Percentiles rank a stretch among this genome's conserved stretches.
Evolutionary conservation across 495 filamentous ascomycete species (phyloP).

Genomic region (Tetracladium setigerum): DNA sequence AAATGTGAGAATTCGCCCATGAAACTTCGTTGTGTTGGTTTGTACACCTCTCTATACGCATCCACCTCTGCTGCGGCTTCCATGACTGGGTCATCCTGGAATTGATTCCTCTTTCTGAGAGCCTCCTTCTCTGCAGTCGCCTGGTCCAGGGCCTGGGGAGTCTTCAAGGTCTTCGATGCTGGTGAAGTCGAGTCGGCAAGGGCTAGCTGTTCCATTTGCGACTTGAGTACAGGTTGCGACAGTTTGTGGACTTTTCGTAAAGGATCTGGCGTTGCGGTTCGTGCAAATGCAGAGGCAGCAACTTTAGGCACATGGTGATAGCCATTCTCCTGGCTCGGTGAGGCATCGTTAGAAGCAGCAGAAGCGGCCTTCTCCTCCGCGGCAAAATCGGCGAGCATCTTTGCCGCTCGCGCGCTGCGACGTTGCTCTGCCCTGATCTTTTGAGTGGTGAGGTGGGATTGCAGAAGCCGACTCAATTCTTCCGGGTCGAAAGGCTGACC

Average conservation of each 20-base stretch:
- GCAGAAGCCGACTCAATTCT: constrained; percentile 38
- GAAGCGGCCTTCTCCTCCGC: constrained; percentile 7
- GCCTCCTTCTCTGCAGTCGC: constrained; percentile 18
- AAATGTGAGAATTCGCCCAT: constrained; percentile 10
- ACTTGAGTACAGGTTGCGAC: constrained; percentile 28
- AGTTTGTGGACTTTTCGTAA: constrained; percentile 35
- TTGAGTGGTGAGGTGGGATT: constrained; percentile 30
- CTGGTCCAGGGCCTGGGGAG: constrained; percentile 20
- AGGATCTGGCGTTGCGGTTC: constrained; percentile 34
- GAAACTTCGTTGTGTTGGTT: constrained; percentile 13
- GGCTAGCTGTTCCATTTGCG: constrained; percentile 22
- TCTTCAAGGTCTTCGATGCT: constrained; percentile 9
- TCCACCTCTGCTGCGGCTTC: constrained; percentile 24
- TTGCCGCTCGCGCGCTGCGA: constrained; percentile 16
- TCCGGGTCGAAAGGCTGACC: constrained; percentile 41
- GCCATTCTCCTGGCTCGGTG: not conserved
- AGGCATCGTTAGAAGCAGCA: not conserved
- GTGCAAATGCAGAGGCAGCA: constrained; percentile 39
- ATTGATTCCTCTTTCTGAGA: constrained; percentile 26
- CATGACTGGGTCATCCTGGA: constrained; percentile 24
- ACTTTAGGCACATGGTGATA: constrained; percentile 35
- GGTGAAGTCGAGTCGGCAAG: not conserved
- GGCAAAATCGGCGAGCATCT: no score
- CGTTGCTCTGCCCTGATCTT: constrained; percentile 30
- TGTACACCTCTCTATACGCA: constrained; percentile 16